Percentiles rank a stretch among this genome's conserved stretches.
These are phyloP conservation scores for Leishmania lainsoni DNA, from an alignment of 208 protist species.

Conservation along the genomic window DNA sequence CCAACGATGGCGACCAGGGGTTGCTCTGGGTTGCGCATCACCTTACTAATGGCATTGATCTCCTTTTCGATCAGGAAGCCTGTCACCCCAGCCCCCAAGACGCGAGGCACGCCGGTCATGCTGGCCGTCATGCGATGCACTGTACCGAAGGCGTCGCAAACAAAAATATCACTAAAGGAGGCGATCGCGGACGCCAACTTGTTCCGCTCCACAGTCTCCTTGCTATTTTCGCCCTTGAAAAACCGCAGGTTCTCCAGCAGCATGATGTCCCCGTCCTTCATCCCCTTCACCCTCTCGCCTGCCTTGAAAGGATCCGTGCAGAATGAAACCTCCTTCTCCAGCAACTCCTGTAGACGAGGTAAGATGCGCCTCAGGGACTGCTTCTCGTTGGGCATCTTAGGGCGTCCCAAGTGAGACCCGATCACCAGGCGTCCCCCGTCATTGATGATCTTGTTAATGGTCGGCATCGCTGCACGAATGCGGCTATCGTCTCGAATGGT, in stretches of 20 bases:
- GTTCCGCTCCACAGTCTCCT: constrained; percentile 70
- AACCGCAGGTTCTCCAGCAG: constrained; percentile 99
- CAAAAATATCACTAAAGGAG: constrained; percentile 97
- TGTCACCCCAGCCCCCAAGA: constrained; percentile 93
- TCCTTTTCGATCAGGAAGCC: constrained; percentile 99
- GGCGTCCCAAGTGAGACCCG: constrained; percentile 98
- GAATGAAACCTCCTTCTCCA: constrained; percentile 75
- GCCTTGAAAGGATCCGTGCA: constrained; percentile 58
- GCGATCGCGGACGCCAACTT: constrained; percentile 89
- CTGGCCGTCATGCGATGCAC: constrained; percentile 99
- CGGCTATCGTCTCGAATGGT: constrained; percentile 96
- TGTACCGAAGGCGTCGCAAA: constrained; percentile 99
- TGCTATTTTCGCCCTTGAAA: constrained; percentile 98
- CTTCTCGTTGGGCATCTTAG: constrained; percentile 94
- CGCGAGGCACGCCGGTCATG: constrained; percentile 89
- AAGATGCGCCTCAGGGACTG: constrained; percentile 95
- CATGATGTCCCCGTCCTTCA: constrained; percentile 93
- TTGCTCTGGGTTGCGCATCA: constrained; percentile 85
- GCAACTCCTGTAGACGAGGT: constrained; percentile 85
- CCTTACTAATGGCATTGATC: constrained; percentile 97
- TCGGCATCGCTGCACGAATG: constrained; percentile 97
- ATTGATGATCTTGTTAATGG: constrained; percentile 95
- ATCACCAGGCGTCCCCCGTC: constrained; percentile 92
- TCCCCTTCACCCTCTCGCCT: constrained; percentile 53
- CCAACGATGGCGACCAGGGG: constrained; percentile 97